Evolutionary conservation across 805 yeast genomes (phyloP), one percentile per base, ranked within the genome.

Genomic region (Lipomyces japonicus): DNA sequence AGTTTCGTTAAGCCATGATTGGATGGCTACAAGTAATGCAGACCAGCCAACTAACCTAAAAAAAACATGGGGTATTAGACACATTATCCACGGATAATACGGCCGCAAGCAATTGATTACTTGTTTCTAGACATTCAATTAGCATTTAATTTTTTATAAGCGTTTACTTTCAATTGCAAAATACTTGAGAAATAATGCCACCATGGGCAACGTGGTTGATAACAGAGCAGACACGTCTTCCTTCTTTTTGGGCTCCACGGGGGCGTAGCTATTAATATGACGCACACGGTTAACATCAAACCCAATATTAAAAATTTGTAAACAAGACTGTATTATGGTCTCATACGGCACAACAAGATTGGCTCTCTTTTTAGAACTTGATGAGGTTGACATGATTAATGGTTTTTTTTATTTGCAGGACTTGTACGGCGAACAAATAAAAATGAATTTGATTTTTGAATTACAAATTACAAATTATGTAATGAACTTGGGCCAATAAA

Each of bases 1-100:
- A n/a, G 47, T 28, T 24, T 54, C 58, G 45, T 51, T 54, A 18
- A 54, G 51, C 57, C 57, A 54, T 10, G 53, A 26, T 34, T 52
- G 57, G 21, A 54, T n/a, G 5, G 58, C 38, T 21, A 54, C 32
- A 14, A 54, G 50, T 22, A 53, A 48, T 6, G 57, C 44, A 2
- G 57, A 41, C 57, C 57, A 53, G 22, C 45, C 57, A 26, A 53
- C 31, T 21, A 52, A 35, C 31, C 55, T 51, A 12, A 28, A 30
- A 14, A 14, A 12, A n/a, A 30, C 14, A 14, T 12, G 34, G 34
- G 12, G 14, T 14, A n/a, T n/a, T n/a, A 19, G 3, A 16, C 9
- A 2, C 4, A 23, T 23, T n/a, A 39, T 40, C 14, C 24, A 28
- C 14, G 1, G 3, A 12, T 16, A 21, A 14, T 22, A 37, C 30